Evolutionary conservation across 2,329 filamentous ascomycete genomes (phyloP), one percentile per base, ranked within the genome.

Genomic region (Alternaria postmessia): DNA sequence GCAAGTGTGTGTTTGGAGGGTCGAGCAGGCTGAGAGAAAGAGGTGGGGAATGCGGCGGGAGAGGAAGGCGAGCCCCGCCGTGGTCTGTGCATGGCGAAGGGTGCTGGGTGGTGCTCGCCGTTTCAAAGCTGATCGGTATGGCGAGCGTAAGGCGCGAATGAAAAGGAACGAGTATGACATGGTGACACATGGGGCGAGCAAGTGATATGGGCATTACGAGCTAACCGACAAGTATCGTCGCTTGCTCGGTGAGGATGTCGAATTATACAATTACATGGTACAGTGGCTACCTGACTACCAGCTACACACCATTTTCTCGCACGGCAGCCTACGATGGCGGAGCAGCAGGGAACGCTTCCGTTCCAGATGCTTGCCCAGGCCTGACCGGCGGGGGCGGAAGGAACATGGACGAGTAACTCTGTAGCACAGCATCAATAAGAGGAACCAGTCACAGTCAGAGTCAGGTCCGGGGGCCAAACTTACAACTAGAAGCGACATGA

Each of bases 371-470:
- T 54, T 69, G 63, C 22, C 71, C 71, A 38, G 65, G 65, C 20
- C 59, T 62, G 39, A 60, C 75, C 30, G 80, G 76, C 46, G 82
- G 75, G 12, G 87, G 85, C 51, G 88, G 88, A 57, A 91, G 74
- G 77, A 91, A 89, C 52, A 91, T 80, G 16, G 87, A 87, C 77
- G 90, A 84, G 70, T 90, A 90, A 43, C 87, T 81, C 66, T 68
- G 66, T 53, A 48, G 56, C 44, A 67, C 63, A 63, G 32, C 44
- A 51, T 70, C 59, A 69, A 62, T 54, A 28, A 53, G 36, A 44
- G 18, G n/a, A 30, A n/a, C 38, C 24, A 18, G 34, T 41, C 38
- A 42, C 20, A 18, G 38, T 32, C 38, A 42, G 47, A 53, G 8
- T 18, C 34, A 39, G 39, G 51, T 6, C 28, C 34, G 39, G 47